Evolutionary conservation across 768 basidiomycete genomes (phyloP), one percentile per base, ranked within the genome.

Genomic region (Lyophyllum shimeji): DNA sequence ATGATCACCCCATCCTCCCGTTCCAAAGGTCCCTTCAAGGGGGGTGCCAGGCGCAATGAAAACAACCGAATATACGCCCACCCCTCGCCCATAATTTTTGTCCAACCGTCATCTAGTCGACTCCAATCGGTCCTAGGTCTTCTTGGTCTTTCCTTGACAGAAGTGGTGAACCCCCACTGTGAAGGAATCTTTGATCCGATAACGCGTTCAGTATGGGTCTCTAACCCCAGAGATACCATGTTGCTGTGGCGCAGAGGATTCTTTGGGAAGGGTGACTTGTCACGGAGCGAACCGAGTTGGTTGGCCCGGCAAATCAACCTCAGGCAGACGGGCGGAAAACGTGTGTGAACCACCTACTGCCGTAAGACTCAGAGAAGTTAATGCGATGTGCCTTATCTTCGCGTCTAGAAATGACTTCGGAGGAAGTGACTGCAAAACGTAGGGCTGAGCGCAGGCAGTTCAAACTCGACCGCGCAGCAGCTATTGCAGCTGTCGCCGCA

Each of bases 261-360:
- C 74, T 99, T 98, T 69, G 97, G 97, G 21, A 99, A 99, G 70
- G 97, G 97, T 1, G 90, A 90, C 67, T 76, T 99, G 50, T 95
- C 93, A 39, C 74, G 97, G 55, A 97, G 95, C 70, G 97, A 99
- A 69, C 95, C 96, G 7, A 93, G 85, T 53, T 99, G 97, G 97
- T 76, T 87, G 56, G 82, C 86, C 18, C 76, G 97, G 45, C 87
- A 92, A 63, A 76, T 89, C 56, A 93, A 91, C 66, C 77, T 75
- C 59, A 73, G 83, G 47, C 79, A 77, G 54, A 80, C 78, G 20
- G 79, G 77, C 34, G 77, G 79, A 63, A 82, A 83, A 72, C 79
- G 93, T 86, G 73, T 71, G 79, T 75, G 17, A 45, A 29, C 37
- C 23, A 24, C 50, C 25, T 25, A 51, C 46, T 45, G 18, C 25